These are phyloP conservation scores for Alternaria gansuensis DNA, from an alignment of 2,329 filamentous ascomycete genomes.

Conservation along the genomic window DNA sequence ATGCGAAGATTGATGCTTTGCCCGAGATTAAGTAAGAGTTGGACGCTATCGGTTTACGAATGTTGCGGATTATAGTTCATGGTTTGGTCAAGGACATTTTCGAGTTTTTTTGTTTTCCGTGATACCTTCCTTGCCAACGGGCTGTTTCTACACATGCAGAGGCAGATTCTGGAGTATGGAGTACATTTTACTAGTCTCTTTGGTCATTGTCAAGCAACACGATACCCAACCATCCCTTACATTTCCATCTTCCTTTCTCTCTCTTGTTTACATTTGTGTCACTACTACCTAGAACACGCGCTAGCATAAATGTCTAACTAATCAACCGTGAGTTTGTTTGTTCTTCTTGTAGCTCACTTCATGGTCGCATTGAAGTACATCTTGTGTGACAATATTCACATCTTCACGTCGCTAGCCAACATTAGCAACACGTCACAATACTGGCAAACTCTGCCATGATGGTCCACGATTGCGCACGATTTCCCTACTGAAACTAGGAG, in stretches of 20 bases:
- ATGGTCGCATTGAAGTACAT: background rate
- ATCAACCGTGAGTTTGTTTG: too few relatives aligned
- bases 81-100: background rate
- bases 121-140: slow-evolving; percentile 1
- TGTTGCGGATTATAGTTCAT: background rate
- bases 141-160: background rate
- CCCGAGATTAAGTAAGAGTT: slow-evolving; percentile 27
- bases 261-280: background rate
- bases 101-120: background rate
- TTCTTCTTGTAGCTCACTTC: background rate
- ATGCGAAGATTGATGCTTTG: slow-evolving; percentile 51
- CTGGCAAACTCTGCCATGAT: background rate
- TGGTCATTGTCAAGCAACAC: background rate
- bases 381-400: background rate
- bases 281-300: background rate
- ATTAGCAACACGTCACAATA: background rate
- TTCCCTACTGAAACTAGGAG: background rate
- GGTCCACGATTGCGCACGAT: background rate
- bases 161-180: background rate
- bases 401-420: background rate
- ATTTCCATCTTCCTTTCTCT: background rate
- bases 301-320: background rate
- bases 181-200: background rate
- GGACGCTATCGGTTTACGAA: background rate
- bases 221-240: background rate